These are phyloP conservation scores for Citeromyces hawaiiensis DNA, from an alignment of 1,139 yeast species.

Conservation along the genomic window DNA sequence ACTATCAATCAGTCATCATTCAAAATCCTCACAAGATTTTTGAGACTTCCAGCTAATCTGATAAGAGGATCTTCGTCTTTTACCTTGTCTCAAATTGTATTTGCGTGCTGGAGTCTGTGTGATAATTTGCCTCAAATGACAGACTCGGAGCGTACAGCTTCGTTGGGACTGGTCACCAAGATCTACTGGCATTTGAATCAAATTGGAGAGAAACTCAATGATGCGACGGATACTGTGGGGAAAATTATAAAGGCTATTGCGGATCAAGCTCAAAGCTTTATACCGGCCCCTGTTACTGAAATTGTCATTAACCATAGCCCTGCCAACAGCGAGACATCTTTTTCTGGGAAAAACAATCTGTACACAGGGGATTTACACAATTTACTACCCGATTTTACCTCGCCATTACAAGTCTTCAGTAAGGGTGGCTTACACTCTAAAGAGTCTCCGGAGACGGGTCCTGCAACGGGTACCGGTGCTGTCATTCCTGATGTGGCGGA, in stretches of 20 bases:
- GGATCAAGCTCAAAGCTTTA: constrained; percentile 18
- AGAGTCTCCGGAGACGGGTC: background rate
- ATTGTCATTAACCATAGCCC: constrained; percentile 4
- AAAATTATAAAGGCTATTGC: constrained; percentile 33
- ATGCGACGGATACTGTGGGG: constrained; percentile 42
- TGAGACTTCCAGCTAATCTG: constrained; percentile 25
- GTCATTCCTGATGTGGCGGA: constrained; percentile 26
- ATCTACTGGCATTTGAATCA: constrained; percentile 42
- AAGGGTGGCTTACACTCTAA: background rate
- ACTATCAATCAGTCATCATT: constrained; percentile 26
- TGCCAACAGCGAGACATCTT: constrained; percentile 2
- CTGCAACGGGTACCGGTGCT: constrained; percentile 5
- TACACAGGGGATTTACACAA: background rate
- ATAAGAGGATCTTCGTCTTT: constrained; percentile 38
- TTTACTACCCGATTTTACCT: constrained; percentile 3
- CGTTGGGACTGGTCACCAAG: constrained; percentile 29
- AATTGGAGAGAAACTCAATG: constrained; percentile 37
- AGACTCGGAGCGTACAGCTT: constrained; percentile 20
- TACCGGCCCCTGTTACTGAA: constrained; percentile 5
- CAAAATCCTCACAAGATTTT: constrained; percentile 24
- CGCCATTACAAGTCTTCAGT: constrained; percentile 3
- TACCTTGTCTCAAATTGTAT: constrained; percentile 33
- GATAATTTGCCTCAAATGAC: constrained; percentile 25
- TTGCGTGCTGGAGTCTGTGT: constrained; percentile 34
- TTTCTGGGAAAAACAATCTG: constrained; percentile 2